Evolutionary conservation across 2,329 filamentous ascomycete species (phyloP).

Genomic region (Cladorrhinum sp.): DNA sequence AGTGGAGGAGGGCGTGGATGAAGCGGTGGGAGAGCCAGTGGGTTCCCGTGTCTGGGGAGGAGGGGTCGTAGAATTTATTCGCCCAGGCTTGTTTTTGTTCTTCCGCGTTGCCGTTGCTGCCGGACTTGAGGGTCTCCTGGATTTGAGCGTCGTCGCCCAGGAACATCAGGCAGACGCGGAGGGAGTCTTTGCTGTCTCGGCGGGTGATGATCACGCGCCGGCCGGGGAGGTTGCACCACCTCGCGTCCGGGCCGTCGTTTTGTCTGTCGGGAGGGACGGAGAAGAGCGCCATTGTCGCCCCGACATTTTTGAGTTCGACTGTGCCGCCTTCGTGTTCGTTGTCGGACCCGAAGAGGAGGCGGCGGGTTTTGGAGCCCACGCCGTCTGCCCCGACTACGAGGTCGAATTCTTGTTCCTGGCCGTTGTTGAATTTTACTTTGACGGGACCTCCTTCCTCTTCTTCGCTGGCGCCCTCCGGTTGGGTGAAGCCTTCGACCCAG

Average conservation of each 20-base stretch:
- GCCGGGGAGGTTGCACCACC: conserved; percentile 27
- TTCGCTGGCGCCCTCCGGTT: conserved; percentile 19
- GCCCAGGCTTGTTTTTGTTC: conserved; percentile 40
- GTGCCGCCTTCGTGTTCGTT: conserved; percentile 6
- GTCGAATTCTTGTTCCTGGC: conserved; percentile 43
- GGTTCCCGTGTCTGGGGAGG: too few relatives aligned
- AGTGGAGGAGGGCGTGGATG: conserved; percentile 35
- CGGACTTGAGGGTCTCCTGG: conserved; percentile 28
- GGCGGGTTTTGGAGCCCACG: conserved; percentile 45
- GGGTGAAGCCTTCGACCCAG: conserved; percentile 28
- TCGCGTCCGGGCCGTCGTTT: conserved; percentile 20
- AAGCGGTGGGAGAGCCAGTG: conserved; percentile 43
- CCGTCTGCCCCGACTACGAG: conserved; percentile 55
- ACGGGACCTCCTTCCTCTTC: conserved; percentile 18
- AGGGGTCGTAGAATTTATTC: conserved; percentile 41
- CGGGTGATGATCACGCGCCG: conserved; percentile 38
- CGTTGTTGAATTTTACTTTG: conserved; percentile 40
- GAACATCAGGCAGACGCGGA: conserved; percentile 39
- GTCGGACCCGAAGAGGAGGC: conserved; percentile 32
- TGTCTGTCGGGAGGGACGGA: conserved; percentile 28
- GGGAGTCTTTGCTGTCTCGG: conserved; percentile 35
- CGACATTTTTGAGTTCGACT: neutral
- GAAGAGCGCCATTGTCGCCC: conserved; percentile 33
- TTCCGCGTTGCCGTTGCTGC: conserved; percentile 34
- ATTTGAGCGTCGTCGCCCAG: conserved; percentile 28